Conservation (phyloP, 148 eudicot genomes). For the Chenopodium suecicum region DNA sequence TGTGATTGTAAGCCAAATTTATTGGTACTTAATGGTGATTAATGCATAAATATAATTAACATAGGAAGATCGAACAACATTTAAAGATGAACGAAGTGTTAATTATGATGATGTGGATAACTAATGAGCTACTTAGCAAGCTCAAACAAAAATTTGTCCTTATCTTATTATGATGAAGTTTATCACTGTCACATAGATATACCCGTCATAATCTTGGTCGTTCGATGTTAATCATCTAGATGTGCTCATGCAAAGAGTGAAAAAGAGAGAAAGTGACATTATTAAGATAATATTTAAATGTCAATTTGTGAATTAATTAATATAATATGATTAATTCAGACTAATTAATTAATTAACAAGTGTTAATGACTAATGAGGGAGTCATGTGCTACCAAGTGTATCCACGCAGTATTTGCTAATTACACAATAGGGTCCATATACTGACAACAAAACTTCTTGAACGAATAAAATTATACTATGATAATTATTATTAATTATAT, state of each 20-base stretch:
- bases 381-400: slow-evolving; percentile 19
- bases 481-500: neutral
- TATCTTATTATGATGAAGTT: slow-evolving; percentile 6
- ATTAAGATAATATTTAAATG: neutral
- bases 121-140: neutral
- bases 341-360: neutral
- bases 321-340: neutral
- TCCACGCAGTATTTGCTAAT: slow-evolving; percentile 24
- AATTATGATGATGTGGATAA: neutral
- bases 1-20: too few species aligned
- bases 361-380: slow-evolving; percentile 2
- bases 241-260: slow-evolving; percentile 21
- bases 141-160: slow-evolving; percentile 1
- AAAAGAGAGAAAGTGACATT: neutral
- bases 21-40: too few species aligned
- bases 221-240: slow-evolving; percentile 27
- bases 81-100: too few species aligned
- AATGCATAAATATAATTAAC: too few species aligned
- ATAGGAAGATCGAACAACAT: too few species aligned
- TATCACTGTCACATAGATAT: slow-evolving; percentile 27
- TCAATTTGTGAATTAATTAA: neutral
- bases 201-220: slow-evolving; percentile 27
- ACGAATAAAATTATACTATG: slow-evolving; percentile 17
- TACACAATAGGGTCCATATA: slow-evolving; percentile 9
- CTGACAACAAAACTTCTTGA: slow-evolving; percentile 13